Percentiles rank a stretch among this genome's conserved stretches.
Conservation (phyloP, 306 rosid species). For the Rosa persica region DNA sequence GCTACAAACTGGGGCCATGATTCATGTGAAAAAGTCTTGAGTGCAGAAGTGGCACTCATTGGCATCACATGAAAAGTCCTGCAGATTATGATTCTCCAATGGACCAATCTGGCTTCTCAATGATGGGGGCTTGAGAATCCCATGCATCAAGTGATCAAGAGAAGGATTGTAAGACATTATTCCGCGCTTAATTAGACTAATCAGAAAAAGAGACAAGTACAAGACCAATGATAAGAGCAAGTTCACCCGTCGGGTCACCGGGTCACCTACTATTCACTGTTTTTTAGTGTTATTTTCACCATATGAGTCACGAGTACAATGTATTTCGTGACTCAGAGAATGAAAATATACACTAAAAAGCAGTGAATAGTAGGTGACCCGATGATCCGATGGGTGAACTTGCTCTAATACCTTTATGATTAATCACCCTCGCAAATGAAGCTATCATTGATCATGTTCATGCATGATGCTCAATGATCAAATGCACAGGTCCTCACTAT, state of each 20-base stretch:
- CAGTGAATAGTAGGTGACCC: no score
- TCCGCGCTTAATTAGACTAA: no score
- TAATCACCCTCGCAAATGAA: not conserved
- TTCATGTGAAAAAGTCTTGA: slow-evolving; percentile 1
- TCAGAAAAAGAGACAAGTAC: not conserved
- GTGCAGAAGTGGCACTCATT: not conserved
- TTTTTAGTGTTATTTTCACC: no score
- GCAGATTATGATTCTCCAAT: not conserved
- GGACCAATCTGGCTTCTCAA: not conserved
- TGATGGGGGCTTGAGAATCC: slow-evolving; percentile 6
- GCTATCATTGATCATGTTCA: not conserved
- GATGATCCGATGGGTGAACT: no score
- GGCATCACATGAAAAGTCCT: not conserved
- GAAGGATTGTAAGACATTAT: not conserved
- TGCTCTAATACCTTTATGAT: no score
- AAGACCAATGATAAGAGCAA: not conserved
- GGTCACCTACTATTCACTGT: no score
- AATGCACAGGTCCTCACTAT: not conserved
- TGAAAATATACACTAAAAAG: no score
- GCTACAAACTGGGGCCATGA: not conserved
- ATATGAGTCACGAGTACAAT: no score
- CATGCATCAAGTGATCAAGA: not conserved
- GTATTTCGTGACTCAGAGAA: no score
- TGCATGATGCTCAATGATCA: not conserved
- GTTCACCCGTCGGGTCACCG: no score